phyloP scores from a whole-genome alignment of 352 stramenopile species.

The Globisporangium emineosum region DNA sequence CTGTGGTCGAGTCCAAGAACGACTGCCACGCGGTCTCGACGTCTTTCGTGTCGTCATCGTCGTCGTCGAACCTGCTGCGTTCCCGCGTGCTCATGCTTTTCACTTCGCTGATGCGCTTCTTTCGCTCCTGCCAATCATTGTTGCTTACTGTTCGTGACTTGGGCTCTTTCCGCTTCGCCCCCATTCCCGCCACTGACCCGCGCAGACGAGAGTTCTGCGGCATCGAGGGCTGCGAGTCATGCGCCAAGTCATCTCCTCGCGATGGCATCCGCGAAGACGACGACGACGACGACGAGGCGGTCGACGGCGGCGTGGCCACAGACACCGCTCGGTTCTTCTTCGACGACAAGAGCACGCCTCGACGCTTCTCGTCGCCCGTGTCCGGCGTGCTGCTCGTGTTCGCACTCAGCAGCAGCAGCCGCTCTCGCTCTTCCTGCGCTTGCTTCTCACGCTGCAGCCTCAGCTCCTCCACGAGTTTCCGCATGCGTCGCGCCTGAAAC shows the following conservation, averaged over 20 bases:
- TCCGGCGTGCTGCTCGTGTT: conserved; percentile 2
- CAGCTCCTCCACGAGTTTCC: conserved; percentile 42
- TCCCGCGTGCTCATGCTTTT: conserved; percentile 5
- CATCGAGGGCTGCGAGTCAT: background rate
- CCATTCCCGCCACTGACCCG: conserved; percentile 13
- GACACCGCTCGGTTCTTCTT: conserved; percentile 11
- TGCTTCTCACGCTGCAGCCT: conserved; percentile 41
- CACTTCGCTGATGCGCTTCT: conserved; percentile 12
- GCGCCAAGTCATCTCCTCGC: background rate
- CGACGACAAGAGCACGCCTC: conserved; percentile 15
- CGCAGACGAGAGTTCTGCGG: conserved; percentile 7
- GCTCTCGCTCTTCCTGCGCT: conserved; percentile 25
- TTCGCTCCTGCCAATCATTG: conserved; percentile 13
- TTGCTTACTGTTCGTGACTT: background rate
- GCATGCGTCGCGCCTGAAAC: conserved; percentile 39
- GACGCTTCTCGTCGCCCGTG: conserved; percentile 16
- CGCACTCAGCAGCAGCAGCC: background rate
- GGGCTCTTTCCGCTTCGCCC: conserved; percentile 19
- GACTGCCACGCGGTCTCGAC: conserved; percentile 57
- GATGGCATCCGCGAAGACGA: conserved; percentile 1
- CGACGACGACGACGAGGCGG: background rate
- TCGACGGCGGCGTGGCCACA: conserved; percentile 7
- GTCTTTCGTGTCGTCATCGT: conserved; percentile 55
- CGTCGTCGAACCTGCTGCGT: conserved; percentile 29
- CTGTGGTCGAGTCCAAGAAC: conserved; percentile 42